Evolutionary conservation across 345 rosid genomes (phyloP).

Genomic region (Sonneratia caseolaris): DNA sequence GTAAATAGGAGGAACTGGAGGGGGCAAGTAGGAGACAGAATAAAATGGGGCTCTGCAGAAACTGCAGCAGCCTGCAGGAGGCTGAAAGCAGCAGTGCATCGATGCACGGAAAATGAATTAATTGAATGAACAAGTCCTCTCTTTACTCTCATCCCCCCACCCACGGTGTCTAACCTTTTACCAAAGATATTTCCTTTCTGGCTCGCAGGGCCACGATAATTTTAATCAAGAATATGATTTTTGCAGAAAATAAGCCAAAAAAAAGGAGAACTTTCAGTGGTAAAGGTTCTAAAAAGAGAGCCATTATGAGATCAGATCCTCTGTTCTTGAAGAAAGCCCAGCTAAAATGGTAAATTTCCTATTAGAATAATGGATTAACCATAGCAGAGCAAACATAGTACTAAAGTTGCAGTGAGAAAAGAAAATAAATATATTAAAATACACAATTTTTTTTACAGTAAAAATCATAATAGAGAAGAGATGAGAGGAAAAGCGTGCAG

Average conservation of each 20-base stretch:
- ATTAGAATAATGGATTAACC: neutral
- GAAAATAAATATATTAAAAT: neutral
- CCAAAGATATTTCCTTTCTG: neutral
- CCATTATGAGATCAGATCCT: slow-evolving; percentile 1
- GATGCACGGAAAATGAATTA: slow-evolving; percentile 10
- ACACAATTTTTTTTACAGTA: neutral
- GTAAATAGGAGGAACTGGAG: slow-evolving; percentile 59
- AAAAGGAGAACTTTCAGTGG: neutral
- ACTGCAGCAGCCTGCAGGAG: slow-evolving; percentile 16
- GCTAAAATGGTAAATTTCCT: neutral
- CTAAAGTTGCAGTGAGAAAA: neutral
- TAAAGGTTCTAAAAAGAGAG: neutral
- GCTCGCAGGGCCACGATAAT: neutral
- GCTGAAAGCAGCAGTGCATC: slow-evolving; percentile 9
- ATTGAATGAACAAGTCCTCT: neutral
- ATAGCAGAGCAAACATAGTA: neutral
- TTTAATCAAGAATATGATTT: neutral
- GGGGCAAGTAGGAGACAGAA: slow-evolving; percentile 34
- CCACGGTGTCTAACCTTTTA: neutral
- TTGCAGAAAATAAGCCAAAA: neutral
- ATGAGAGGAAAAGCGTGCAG: neutral
- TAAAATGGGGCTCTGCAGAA: slow-evolving; percentile 14
- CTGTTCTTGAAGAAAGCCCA: neutral
- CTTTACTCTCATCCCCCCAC: neutral
- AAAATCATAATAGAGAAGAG: neutral